Conservation (phyloP, 306 rosid genomes). For the Alnus glutinosa region DNA sequence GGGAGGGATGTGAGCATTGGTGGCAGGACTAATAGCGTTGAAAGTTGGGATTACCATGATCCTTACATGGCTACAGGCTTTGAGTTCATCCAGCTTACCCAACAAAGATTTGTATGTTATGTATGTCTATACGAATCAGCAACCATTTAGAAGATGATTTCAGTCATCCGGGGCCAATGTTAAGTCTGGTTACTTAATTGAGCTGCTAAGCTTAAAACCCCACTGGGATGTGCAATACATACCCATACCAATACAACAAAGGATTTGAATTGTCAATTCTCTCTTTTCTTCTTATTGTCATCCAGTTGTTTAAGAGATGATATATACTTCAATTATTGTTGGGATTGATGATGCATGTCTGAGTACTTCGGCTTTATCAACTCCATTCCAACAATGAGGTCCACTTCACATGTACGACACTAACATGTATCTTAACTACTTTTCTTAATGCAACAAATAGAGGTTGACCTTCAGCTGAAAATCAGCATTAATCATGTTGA, state of each 20-base stretch:
- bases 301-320: background rate
- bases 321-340: background rate
- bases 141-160: constrained; percentile 4
- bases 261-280: background rate
- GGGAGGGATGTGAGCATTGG: constrained; percentile 42
- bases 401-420: no score
- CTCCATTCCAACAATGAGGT: no score
- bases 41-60: constrained; percentile 87
- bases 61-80: constrained; percentile 80
- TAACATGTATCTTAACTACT: no score
- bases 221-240: background rate
- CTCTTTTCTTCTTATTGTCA: background rate
- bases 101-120: background rate
- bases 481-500: no score
- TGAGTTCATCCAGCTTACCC: constrained; percentile 33
- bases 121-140: constrained; percentile 4
- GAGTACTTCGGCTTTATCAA: no score
- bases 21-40: constrained; percentile 72
- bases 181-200: background rate
- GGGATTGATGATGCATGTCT: background rate
- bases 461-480: no score
- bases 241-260: background rate
- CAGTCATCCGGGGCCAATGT: constrained; percentile 7
- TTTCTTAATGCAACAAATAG: no score
- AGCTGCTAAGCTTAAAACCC: constrained; percentile 11